Conservation (phyloP, 2,329 filamentous ascomycete genomes). For the Colletotrichum sp. region DNA sequence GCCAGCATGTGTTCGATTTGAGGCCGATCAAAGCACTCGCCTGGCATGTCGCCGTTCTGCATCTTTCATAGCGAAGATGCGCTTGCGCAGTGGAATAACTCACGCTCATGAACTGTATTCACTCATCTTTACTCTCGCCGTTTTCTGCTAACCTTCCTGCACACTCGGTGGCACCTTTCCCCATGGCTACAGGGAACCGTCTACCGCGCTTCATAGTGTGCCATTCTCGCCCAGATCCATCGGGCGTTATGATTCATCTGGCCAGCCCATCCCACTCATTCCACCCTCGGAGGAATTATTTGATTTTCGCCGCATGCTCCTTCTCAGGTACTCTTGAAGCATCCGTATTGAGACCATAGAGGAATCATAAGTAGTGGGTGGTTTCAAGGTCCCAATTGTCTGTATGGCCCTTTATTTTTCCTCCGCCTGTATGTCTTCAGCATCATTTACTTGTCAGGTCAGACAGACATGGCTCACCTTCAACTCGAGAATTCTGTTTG, state of each 20-base stretch:
- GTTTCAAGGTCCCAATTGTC: no score
- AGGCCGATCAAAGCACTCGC: neutral
- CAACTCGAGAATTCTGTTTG: no score
- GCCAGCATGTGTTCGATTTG: neutral
- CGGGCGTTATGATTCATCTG: neutral
- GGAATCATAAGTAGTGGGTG: accelerated
- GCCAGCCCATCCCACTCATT: neutral
- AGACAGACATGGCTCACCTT: no score
- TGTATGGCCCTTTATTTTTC: accelerated
- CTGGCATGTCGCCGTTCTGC: neutral
- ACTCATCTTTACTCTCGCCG: neutral
- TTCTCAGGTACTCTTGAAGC: neutral
- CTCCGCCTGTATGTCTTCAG: no score
- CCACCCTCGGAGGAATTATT: accelerated
- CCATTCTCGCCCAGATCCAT: neutral
- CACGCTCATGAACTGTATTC: neutral
- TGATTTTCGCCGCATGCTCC: neutral
- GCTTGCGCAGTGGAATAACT: neutral
- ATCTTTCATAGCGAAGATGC: neutral
- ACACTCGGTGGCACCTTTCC: neutral
- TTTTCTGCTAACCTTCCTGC: neutral
- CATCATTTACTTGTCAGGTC: no score
- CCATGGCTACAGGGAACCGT: neutral
- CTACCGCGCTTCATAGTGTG: neutral
- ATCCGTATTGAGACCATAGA: no score